Conservation (phyloP, 495 filamentous ascomycete genomes). For the Aspergillus biplanus region DNA sequence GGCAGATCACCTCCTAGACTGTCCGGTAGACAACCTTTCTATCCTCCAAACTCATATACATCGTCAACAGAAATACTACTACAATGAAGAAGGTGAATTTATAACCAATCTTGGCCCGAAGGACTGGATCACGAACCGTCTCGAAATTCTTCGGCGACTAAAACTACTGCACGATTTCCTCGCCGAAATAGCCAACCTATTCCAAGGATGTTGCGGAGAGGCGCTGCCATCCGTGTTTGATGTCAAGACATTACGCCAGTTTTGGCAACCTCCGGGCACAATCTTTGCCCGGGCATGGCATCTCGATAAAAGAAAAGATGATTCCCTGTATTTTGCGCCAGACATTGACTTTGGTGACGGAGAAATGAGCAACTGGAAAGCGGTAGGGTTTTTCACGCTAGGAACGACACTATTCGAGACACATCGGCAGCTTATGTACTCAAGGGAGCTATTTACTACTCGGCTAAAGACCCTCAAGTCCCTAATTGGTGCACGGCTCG, state of each 20-base stretch:
- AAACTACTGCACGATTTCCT: conserved; percentile 13
- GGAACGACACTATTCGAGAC: conserved; percentile 10
- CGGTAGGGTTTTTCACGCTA: conserved; percentile 10
- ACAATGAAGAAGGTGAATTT: conserved; percentile 7
- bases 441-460: conserved; percentile 8
- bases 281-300: conserved; percentile 12
- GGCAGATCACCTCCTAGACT: conserved; percentile 15
- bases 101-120: conserved; percentile 1
- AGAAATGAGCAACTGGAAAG: conserved; percentile 9
- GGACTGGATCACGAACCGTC: conserved; percentile 9
- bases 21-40: conserved; percentile 11
- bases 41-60: conserved; percentile 11
- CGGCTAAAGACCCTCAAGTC: conserved; percentile 13
- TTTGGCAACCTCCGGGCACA: conserved; percentile 6
- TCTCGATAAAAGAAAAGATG: conserved; percentile 6
- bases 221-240: background rate
- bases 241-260: conserved; percentile 11
- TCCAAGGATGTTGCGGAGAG: conserved; percentile 5
- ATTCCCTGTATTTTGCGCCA: conserved; percentile 7
- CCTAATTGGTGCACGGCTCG: conserved; percentile 1
- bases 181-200: conserved; percentile 8
- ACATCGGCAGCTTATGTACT: conserved; percentile 9
- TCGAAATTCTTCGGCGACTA: conserved; percentile 8
- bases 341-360: conserved; percentile 14
- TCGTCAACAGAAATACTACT: conserved; percentile 13